Base-by-base conservation (phyloP, 768 basidiomycete genomes). In the Lentinula lateritia region DNA sequence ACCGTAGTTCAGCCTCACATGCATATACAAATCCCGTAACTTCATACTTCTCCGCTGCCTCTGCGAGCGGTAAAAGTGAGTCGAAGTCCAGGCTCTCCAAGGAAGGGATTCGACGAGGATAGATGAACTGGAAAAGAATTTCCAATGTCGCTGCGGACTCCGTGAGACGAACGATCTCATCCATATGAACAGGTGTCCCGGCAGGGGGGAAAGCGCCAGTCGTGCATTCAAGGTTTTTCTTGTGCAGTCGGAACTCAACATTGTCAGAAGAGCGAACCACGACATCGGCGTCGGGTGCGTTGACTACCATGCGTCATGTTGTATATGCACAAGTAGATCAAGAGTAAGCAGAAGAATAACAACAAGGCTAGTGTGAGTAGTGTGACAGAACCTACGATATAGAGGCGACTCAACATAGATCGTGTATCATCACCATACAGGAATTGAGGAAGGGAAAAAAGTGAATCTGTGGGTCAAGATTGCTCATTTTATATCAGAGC, bases 261-360 rank as follows among this genome's bases (percentile, higher is more conserved):
- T 46, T 23, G 16, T 46, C 45, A 7, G 45, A 46, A 23, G 50
- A 50, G 8, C 20, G 18, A 50, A 50, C 10, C 7, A 50, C 50
- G 20, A 28, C 20, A 28, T 50, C 50, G 50, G 50, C 12, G 50
- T 50, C 50, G 20, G 50, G 45, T 8, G 32, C 32, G 16, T 20
- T 20, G 88, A 84, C 86, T 90, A 89, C 88, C 89, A 28, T 28
- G 28, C 28, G 28, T 28, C 28, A 28, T 28, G 28, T 28, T 28
- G 3, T 28, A 4, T 28, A 4, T 28, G 28, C 28, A 4, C 28
- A 28, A 28, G 28, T 28, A 3, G 2, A 28, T 28, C 28, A 28
- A 28, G 28, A 28, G 28, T 3, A 28, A 28, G 28, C 28, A 28
- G 28, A 28, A 28, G 28, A 28, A 28, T 28, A 28, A 28, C 28